Conservation (phyloP, 441 rosid species). For the Breynia disticha region DNA sequence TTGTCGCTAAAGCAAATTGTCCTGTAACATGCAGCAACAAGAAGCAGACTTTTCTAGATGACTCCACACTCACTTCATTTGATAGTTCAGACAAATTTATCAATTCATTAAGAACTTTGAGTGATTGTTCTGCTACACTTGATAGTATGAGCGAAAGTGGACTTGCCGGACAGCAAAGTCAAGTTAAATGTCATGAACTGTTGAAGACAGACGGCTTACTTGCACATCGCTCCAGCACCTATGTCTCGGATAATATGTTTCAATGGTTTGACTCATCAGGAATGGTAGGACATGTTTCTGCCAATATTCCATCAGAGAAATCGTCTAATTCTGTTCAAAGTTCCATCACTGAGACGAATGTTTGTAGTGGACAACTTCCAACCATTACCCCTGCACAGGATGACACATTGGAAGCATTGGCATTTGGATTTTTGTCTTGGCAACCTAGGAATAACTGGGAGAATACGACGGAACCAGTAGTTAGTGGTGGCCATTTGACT, state of each 20-base stretch:
- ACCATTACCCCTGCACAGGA: conserved; percentile 23
- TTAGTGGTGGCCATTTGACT: conserved; percentile 9
- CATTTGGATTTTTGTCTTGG: conserved; percentile 21
- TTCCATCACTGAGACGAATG: conserved; percentile 22
- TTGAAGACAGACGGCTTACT: conserved; percentile 30
- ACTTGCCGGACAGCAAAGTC: conserved; percentile 21
- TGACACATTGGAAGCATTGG: conserved; percentile 36
- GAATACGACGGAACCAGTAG: conserved; percentile 24
- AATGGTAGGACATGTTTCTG: conserved; percentile 13
- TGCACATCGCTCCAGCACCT: conserved; percentile 35
- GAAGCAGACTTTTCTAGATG: conserved; percentile 12
- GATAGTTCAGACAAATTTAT: conserved; percentile 15
- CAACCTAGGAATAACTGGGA: conserved; percentile 26
- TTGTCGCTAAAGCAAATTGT: conserved; percentile 9
- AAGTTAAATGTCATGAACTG: conserved; percentile 22
- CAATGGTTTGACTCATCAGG: conserved; percentile 41
- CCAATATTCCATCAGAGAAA: conserved; percentile 21
- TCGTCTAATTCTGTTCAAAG: conserved; percentile 21
- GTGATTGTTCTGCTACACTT: conserved; percentile 10
- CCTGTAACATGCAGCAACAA: conserved; percentile 6
- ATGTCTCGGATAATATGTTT: conserved; percentile 38
- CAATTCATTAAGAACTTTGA: conserved; percentile 12
- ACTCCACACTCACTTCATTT: conserved; percentile 17
- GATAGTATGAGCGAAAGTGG: conserved; percentile 7
- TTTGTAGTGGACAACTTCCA: conserved; percentile 13